Percentiles rank a stretch among this genome's conserved stretches.
Evolutionary conservation across 306 rosid species (phyloP).

Genomic region (Fragaria nilgerrensis): DNA sequence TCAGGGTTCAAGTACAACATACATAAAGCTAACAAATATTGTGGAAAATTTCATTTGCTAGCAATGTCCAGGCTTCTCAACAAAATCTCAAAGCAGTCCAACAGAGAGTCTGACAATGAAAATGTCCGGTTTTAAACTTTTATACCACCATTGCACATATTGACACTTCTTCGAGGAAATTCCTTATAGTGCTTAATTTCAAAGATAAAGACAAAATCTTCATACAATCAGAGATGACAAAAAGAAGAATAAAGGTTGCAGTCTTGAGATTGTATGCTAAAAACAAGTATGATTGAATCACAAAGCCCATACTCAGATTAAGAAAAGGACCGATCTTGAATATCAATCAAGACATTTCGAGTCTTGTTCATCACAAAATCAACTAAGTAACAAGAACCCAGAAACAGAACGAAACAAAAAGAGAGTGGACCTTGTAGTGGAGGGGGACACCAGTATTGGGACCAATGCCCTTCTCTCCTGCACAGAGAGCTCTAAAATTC

Average conservation of each 20-base stretch:
- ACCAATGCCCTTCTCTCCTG: constrained; percentile 88
- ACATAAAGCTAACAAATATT: not conserved
- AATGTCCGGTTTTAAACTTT: not conserved
- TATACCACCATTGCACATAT: not conserved
- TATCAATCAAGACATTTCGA: not conserved
- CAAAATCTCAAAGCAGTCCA: not conserved
- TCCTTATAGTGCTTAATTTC: not conserved
- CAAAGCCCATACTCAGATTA: not conserved
- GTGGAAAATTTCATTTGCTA: not conserved
- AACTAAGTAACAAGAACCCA: constrained; percentile 2
- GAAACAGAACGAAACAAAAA: not conserved
- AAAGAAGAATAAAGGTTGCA: not conserved
- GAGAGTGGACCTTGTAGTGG: constrained; percentile 65
- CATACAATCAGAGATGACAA: not conserved
- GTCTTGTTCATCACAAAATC: not conserved
- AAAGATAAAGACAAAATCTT: not conserved
- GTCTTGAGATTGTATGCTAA: not conserved
- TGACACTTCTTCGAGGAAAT: not conserved
- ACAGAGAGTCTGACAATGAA: not conserved
- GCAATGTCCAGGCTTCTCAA: constrained; percentile 5
- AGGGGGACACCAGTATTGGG: constrained; percentile 76
- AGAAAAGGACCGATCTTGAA: not conserved
- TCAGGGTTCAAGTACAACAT: not conserved
- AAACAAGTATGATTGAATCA: not conserved
- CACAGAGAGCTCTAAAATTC: constrained; percentile 89